These are phyloP conservation scores for Paraglomus brasilianum DNA, from an alignment of 192 early-diverging fungal species.

Conservation along the genomic window DNA sequence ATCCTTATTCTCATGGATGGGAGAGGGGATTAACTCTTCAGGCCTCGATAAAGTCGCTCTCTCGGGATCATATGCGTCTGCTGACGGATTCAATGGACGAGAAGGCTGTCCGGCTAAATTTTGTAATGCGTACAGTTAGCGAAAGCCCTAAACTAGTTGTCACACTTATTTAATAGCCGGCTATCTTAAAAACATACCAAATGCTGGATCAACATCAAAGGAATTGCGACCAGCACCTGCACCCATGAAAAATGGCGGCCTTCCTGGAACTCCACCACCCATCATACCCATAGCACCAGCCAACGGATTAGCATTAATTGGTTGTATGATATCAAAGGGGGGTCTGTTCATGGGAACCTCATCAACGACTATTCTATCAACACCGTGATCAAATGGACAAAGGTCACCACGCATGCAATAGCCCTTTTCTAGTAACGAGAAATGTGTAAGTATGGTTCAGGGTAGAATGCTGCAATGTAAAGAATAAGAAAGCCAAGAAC, in stretches of 20 bases:
- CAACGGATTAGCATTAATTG: conserved; percentile 34
- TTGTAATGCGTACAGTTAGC: no score
- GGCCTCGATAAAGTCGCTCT: conserved; percentile 38
- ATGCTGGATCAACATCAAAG: conserved; percentile 23
- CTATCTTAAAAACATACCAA: conserved; percentile 19
- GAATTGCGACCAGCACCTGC: conserved; percentile 32
- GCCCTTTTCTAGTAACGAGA: conserved; percentile 60
- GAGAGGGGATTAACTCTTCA: conserved; percentile 21
- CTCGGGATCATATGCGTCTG: conserved; percentile 58
- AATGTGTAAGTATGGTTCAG: no score
- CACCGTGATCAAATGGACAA: conserved; percentile 77
- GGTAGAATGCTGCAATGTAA: neutral
- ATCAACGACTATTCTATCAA: conserved; percentile 67
- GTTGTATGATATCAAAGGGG: conserved; percentile 40
- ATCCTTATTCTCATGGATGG: conserved; percentile 12
- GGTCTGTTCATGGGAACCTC: conserved; percentile 44
- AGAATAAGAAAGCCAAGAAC: neutral
- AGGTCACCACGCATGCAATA: conserved; percentile 78
- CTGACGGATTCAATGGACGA: conserved; percentile 20
- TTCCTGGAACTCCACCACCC: conserved; percentile 34
- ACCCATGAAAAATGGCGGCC: conserved; percentile 47
- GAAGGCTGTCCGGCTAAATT: conserved; percentile 16
- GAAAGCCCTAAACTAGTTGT: no score
- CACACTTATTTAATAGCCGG: no score
- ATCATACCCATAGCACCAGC: conserved; percentile 38